phyloP scores from a whole-genome alignment of 768 basidiomycete genomes.

The Rhizopogon roseolus region DNA sequence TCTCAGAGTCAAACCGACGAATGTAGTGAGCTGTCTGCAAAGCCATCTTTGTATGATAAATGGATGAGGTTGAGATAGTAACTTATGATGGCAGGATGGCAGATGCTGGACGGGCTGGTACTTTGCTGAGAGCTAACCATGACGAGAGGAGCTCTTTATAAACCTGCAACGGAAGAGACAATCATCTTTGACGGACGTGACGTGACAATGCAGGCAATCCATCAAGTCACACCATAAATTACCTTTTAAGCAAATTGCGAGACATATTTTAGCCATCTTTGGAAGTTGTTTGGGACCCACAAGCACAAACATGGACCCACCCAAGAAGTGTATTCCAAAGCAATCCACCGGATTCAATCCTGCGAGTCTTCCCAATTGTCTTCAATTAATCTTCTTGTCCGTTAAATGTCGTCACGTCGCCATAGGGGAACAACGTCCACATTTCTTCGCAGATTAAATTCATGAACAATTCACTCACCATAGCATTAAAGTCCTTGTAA shows the following conservation, averaged over 20 bases:
- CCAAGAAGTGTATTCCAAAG: slow-evolving; percentile 12
- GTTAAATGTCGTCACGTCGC: background rate
- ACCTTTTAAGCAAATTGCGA: slow-evolving; percentile 11
- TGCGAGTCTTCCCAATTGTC: background rate
- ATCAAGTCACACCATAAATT: slow-evolving; percentile 10
- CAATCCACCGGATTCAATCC: slow-evolving; percentile 21
- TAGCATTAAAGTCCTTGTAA: background rate
- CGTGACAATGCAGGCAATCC: slow-evolving; percentile 30
- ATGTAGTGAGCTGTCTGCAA: slow-evolving; percentile 15
- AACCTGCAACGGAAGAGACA: slow-evolving; percentile 9
- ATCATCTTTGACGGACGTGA: slow-evolving; percentile 16
- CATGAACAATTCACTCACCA: background rate
- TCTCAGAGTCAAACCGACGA: slow-evolving; percentile 26
- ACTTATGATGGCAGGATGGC: background rate
- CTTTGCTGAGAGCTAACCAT: slow-evolving; percentile 2
- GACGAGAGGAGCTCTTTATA: slow-evolving; percentile 17
- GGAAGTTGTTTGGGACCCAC: slow-evolving; percentile 27
- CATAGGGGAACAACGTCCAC: background rate
- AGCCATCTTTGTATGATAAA: slow-evolving; percentile 22
- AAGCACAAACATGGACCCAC: slow-evolving; percentile 11
- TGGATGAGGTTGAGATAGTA: slow-evolving; percentile 1
- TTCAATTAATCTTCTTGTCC: background rate
- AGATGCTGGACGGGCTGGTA: background rate
- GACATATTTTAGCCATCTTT: slow-evolving; percentile 9
- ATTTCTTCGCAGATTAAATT: background rate